Conservation (phyloP, 1,284 basidiomycete genomes). For the Puccinia triticina region DNA sequence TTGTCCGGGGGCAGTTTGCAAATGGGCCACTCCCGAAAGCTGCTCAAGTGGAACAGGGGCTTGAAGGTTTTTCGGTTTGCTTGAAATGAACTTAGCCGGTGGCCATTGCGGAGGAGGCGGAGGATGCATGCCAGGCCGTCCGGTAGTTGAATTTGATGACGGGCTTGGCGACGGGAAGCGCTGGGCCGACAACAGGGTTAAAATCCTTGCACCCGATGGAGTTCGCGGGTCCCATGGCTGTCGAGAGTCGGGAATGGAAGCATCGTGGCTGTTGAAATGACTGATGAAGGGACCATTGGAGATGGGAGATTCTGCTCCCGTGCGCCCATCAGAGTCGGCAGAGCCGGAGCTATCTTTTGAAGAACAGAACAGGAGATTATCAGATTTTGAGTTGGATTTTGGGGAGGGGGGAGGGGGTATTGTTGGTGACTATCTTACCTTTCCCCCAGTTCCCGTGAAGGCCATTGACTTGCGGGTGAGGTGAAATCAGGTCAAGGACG, state of each 20-base stretch:
- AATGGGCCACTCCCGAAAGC: constrained; percentile 19
- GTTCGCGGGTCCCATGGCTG: constrained; percentile 47
- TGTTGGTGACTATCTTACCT: not conserved
- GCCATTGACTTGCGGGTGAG: constrained; percentile 34
- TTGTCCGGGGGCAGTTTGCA: not conserved
- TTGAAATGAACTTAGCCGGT: constrained; percentile 18
- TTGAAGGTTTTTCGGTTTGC: constrained; percentile 25
- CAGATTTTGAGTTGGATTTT: not conserved
- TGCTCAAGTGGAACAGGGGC: constrained; percentile 28
- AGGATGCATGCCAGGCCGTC: constrained; percentile 33
- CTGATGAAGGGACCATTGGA: constrained; percentile 20
- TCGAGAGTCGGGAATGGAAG: constrained; percentile 18
- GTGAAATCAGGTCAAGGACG: constrained; percentile 39
- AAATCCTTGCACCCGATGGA: constrained; percentile 19
- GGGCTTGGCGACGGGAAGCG: constrained; percentile 29
- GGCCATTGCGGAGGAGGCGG: constrained; percentile 41
- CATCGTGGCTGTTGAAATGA: not conserved
- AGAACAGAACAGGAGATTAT: not conserved
- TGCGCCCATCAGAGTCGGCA: not conserved
- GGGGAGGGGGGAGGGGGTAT: too few species aligned
- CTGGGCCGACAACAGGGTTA: constrained; percentile 25
- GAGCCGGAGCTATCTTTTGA: not conserved
- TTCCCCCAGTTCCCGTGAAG: constrained; percentile 16
- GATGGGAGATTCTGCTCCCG: constrained; percentile 9
- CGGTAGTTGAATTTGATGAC: constrained; percentile 24